These are phyloP conservation scores for Rubroboletus satanas DNA, from an alignment of 768 basidiomycete species.

Conservation along the genomic window DNA sequence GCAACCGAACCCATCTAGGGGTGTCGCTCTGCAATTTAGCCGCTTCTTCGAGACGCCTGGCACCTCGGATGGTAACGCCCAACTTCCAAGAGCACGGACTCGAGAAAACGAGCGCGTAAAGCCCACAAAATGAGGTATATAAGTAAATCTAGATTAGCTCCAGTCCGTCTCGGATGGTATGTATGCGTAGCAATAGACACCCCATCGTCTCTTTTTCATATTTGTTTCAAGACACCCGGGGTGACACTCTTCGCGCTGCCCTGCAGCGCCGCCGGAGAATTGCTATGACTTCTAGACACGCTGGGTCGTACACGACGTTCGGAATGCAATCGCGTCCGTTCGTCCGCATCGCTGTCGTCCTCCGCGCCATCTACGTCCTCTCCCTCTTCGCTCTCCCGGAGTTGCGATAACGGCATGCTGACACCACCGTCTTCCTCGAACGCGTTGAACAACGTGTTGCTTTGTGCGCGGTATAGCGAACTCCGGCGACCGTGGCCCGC, in stretches of 20 bases:
- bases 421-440: constrained; percentile 42
- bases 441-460: constrained; percentile 67
- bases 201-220: not conserved
- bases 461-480: constrained; percentile 64
- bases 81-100: constrained; percentile 12
- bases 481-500: constrained; percentile 59
- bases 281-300: constrained; percentile 52
- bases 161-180: constrained; percentile 25
- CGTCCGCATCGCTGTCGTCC: constrained; percentile 45
- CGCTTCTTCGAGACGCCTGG: not conserved
- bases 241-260: constrained; percentile 23
- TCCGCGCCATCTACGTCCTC: constrained; percentile 40
- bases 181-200: constrained; percentile 1
- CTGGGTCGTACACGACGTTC: constrained; percentile 22
- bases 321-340: constrained; percentile 36
- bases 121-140: constrained; percentile 20
- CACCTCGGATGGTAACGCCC: constrained; percentile 10
- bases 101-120: constrained; percentile 4
- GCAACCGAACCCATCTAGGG: not conserved
- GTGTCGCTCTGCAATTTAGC: too few relatives aligned
- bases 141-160: constrained; percentile 26
- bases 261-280: constrained; percentile 43
- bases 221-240: constrained; percentile 14
- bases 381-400: constrained; percentile 70
- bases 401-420: constrained; percentile 52